These are phyloP conservation scores for Schwanniomyces pseudopolymorphus DNA, from an alignment of 805 yeast species.

Conservation along the genomic window DNA sequence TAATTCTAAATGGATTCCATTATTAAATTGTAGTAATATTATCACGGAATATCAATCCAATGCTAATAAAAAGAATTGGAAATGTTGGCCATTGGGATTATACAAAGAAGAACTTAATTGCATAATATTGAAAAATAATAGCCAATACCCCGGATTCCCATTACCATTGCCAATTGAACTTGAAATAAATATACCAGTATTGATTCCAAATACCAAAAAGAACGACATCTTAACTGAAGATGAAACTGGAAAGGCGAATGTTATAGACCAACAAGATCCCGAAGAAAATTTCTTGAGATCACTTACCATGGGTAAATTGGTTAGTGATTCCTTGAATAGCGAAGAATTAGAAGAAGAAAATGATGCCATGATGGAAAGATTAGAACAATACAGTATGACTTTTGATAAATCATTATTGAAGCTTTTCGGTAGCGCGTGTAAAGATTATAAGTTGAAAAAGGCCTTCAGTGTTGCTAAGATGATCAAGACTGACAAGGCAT, in stretches of 20 bases:
- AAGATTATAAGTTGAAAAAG: constrained; percentile 59
- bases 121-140: constrained; percentile 65
- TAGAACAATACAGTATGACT: constrained; percentile 51
- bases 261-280: constrained; percentile 34
- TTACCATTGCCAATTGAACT: constrained; percentile 81
- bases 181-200: constrained; percentile 65
- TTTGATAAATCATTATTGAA: constrained; percentile 79
- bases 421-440: constrained; percentile 72
- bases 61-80: constrained; percentile 48
- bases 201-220: constrained; percentile 18
- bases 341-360: constrained; percentile 27
- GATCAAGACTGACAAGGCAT: constrained; percentile 73
- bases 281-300: constrained; percentile 68
- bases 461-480: constrained; percentile 70
- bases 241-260: neutral
- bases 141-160: constrained; percentile 76
- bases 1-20: constrained; percentile 86
- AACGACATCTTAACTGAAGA: constrained; percentile 17
- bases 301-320: constrained; percentile 57
- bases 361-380: constrained; percentile 47
- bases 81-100: constrained; percentile 87
- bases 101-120: constrained; percentile 70
- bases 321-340: constrained; percentile 51
- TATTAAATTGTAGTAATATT: constrained; percentile 56
- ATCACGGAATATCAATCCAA: constrained; percentile 51